Evolutionary conservation across 2,329 filamentous ascomycete genomes (phyloP), one percentile per base, ranked within the genome.

Genomic region (Cladosporium cucumerinum): DNA sequence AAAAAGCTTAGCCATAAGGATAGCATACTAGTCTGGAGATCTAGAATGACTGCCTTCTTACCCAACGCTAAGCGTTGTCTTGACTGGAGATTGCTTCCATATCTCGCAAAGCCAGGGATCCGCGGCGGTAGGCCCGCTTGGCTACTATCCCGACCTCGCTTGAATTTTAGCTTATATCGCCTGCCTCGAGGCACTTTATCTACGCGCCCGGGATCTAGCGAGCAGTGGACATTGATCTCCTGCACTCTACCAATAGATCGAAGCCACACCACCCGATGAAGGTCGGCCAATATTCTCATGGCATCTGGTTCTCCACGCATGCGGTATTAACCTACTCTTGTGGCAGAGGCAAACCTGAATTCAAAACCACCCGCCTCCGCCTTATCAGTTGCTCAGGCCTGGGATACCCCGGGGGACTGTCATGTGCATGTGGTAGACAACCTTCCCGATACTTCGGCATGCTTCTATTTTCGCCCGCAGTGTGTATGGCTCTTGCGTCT

Each of bases 181-280:
- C 32, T 36, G 12, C 30, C 57, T 60, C 16, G 25, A 49, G 34
- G 39, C 39, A 43, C 23, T 60, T 26, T 21, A 28, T 54, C 23
- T 54, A 54, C 51, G 51, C 51, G 51, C 51, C 51, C 51, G 21
- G 14, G 11, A 28, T 30, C 16, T 21, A 21, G 23, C 39, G 57
- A 49, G 39, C 57, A n/a, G 5, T 21, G 39, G 25, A 14, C 26
- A 49, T 25, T 18, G 48, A 54, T 52, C 30, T 52, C 5, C 59
- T 61, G 59, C 59, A 36, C n/a, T 26, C 23, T 26, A n/a, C 26
- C 59, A 48, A 51, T 61, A 61, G 59, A n/a, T 26, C 32, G 21
- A 52, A 52, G 59, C 59, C 59, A 61, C 59, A 34, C 23, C 14
- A 21, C 59, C 21, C 30, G 39, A 61, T 39, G 32, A 36, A 32